phyloP scores from a whole-genome alignment of 352 stramenopile genomes.

The Phytopythium helicoides region DNA sequence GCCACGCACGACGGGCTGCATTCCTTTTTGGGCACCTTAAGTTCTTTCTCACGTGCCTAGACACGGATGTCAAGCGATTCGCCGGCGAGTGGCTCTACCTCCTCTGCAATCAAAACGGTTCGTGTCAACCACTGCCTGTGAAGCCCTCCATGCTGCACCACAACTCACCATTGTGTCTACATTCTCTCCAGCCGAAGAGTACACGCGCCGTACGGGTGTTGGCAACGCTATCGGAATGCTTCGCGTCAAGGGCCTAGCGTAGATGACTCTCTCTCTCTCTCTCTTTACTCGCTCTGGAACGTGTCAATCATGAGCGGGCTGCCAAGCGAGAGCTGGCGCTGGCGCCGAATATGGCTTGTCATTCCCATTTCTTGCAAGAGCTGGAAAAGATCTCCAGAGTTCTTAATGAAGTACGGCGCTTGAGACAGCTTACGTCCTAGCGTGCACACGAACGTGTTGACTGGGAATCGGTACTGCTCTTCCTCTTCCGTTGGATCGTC shows the following conservation, averaged over 20 bases:
- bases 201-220: slow-evolving; percentile 64
- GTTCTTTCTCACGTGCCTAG: slow-evolving; percentile 70
- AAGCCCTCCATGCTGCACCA: not conserved
- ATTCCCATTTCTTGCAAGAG: slow-evolving; percentile 83
- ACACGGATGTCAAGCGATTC: slow-evolving; percentile 68
- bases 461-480: slow-evolving; percentile 62
- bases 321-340: slow-evolving; percentile 61
- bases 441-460: slow-evolving; percentile 86
- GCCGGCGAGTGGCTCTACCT: slow-evolving; percentile 71
- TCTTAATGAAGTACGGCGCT: slow-evolving; percentile 87
- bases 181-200: slow-evolving; percentile 58
- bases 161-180: slow-evolving; percentile 9
- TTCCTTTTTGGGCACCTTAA: slow-evolving; percentile 64
- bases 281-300: slow-evolving; percentile 6
- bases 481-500: slow-evolving; percentile 40
- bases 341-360: slow-evolving; percentile 73
- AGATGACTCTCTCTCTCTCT: slow-evolving; percentile 5
- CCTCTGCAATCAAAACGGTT: slow-evolving; percentile 76
- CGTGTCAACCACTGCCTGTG: not conserved
- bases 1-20: slow-evolving; percentile 4
- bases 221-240: slow-evolving; percentile 77
- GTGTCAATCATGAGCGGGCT: slow-evolving; percentile 14
- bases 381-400: slow-evolving; percentile 82
- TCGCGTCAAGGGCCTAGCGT: slow-evolving; percentile 58
- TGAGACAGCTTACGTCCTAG: slow-evolving; percentile 79